Percentiles rank a stretch among this genome's conserved stretches.
Conservation (phyloP, 2,329 filamentous ascomycete species). For the Colletotrichum acutatum region DNA sequence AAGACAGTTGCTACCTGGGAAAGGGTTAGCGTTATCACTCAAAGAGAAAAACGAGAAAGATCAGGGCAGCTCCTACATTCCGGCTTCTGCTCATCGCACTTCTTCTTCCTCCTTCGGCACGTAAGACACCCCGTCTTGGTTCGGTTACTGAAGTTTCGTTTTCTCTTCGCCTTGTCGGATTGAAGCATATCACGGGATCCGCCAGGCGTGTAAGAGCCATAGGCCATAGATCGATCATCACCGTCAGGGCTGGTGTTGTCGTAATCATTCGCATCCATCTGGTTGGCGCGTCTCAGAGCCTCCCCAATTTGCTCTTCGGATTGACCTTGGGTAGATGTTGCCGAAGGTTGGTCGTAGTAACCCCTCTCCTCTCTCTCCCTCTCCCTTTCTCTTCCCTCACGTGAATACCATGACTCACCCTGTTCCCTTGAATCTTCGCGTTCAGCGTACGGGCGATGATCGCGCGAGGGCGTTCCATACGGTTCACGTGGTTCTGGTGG, state of each 20-base stretch:
- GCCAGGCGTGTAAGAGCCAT: conserved; percentile 57
- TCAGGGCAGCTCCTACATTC: conserved; percentile 74
- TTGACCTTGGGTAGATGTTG: conserved; percentile 56
- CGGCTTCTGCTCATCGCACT: conserved; percentile 94
- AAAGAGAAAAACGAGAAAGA: background rate
- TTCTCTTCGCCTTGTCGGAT: conserved; percentile 75
- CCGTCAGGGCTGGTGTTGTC: conserved; percentile 65
- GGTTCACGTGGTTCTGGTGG: conserved; percentile 54
- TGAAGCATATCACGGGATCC: conserved; percentile 60
- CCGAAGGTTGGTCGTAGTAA: conserved; percentile 59
- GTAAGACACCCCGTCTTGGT: conserved; percentile 97
- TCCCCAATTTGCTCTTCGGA: conserved; percentile 63
- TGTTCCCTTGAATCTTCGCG: conserved; percentile 55
- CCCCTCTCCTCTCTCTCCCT: conserved; percentile 57
- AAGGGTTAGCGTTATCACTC: conserved; percentile 33
- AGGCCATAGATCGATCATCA: conserved; percentile 57
- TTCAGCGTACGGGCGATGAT: conserved; percentile 57
- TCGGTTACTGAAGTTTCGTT: conserved; percentile 90
- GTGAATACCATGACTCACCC: conserved; percentile 60
- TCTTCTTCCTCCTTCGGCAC: conserved; percentile 93
- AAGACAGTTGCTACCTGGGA: conserved; percentile 84
- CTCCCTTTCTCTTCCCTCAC: conserved; percentile 57
- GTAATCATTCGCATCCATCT: conserved; percentile 60
- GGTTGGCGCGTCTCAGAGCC: conserved; percentile 55
- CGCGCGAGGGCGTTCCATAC: conserved; percentile 55